Percentiles rank a stretch among this genome's conserved stretches.
Evolutionary conservation across 768 basidiomycete species (phyloP).

Genomic region (Heimioporus sp.): DNA sequence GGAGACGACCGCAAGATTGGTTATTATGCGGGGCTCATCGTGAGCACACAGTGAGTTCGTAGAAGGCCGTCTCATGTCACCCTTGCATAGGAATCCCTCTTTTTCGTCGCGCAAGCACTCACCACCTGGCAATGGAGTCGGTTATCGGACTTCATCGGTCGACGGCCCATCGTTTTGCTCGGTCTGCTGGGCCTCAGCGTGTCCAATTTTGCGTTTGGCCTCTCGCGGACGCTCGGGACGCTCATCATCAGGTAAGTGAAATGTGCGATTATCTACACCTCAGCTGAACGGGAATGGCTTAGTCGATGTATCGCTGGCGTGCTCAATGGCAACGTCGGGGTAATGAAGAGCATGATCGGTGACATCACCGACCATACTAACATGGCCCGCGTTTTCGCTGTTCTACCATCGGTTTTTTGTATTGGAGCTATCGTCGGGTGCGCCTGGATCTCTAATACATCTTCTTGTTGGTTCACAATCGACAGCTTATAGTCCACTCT

Average conservation of each 20-base stretch:
- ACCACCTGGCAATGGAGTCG: constrained; percentile 66
- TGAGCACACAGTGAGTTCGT: no score
- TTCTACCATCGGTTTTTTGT: constrained; percentile 6
- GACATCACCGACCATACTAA: constrained; percentile 49
- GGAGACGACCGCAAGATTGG: no score
- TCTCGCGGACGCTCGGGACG: constrained; percentile 53
- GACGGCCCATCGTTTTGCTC: constrained; percentile 58
- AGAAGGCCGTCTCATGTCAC: no score
- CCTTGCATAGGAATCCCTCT: constrained; percentile 52
- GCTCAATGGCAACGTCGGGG: constrained; percentile 43
- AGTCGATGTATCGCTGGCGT: constrained; percentile 37
- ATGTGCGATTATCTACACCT: neutral
- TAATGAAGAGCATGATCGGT: constrained; percentile 70
- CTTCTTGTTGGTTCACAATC: no score
- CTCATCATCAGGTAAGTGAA: constrained; percentile 51
- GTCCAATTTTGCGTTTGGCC: constrained; percentile 60
- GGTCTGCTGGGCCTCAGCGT: constrained; percentile 50
- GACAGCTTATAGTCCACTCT: constrained; percentile 42
- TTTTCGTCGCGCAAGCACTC: constrained; percentile 54
- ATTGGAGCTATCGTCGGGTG: constrained; percentile 3
- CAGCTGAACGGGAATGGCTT: neutral
- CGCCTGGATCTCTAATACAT: neutral
- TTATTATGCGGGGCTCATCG: no score
- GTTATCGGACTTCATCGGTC: constrained; percentile 55
- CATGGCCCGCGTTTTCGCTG: constrained; percentile 36